Conservation (phyloP, 495 filamentous ascomycete species). For the Xylaria castorea region DNA sequence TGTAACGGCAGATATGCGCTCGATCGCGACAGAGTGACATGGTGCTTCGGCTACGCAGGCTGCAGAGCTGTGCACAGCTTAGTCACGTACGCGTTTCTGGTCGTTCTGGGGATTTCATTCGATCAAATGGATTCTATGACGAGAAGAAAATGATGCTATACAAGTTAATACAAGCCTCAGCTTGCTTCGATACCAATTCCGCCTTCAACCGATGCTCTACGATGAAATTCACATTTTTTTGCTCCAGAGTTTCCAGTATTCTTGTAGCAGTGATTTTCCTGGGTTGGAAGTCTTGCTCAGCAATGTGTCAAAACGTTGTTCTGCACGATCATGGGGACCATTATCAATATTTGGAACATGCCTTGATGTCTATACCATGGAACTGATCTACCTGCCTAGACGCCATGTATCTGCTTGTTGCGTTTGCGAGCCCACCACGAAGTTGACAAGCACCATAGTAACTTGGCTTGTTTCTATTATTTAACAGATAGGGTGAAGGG, state of each 20-base stretch:
- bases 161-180: constrained; percentile 30
- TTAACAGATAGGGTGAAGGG: background rate
- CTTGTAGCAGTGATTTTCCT: background rate
- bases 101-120: constrained; percentile 22
- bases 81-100: constrained; percentile 24
- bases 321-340: background rate
- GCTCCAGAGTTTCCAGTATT: background rate
- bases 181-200: constrained; percentile 24
- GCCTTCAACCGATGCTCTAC: constrained; percentile 10
- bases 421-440: background rate
- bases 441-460: background rate
- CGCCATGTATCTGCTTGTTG: background rate
- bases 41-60: constrained; percentile 23
- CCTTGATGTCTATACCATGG: background rate
- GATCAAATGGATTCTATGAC: constrained; percentile 20
- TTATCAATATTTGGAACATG: background rate
- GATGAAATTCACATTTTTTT: constrained; percentile 9
- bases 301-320: background rate
- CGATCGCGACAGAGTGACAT: constrained; percentile 27
- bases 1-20: constrained; percentile 26
- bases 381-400: background rate
- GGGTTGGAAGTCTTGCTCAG: background rate
- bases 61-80: constrained; percentile 16
- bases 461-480: background rate
- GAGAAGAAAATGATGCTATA: constrained; percentile 26